Conservation (phyloP, 805 yeast species). For the Ogataea zsoltii region DNA sequence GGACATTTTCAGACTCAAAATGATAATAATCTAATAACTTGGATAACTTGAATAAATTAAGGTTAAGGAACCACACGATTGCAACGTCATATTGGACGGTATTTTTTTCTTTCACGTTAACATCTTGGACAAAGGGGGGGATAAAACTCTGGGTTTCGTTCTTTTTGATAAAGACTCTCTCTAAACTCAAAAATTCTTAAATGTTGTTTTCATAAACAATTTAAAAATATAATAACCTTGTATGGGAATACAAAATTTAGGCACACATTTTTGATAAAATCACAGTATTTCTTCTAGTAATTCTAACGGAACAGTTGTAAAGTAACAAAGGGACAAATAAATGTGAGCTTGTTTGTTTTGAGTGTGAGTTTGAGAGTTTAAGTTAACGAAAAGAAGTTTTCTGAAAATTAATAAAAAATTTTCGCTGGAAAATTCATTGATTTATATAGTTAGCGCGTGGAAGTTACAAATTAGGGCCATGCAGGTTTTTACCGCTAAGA, state of each 20-base stretch:
- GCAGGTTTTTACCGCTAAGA: background rate
- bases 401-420: conserved; percentile 6
- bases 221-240: conserved; percentile 19
- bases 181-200: conserved; percentile 21
- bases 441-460: conserved; percentile 19
- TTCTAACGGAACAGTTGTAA: background rate
- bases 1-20: conserved; percentile 14
- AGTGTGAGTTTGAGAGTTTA: background rate
- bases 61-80: conserved; percentile 4
- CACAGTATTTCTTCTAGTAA: background rate
- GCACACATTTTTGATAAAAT: conserved; percentile 24
- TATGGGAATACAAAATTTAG: conserved; percentile 19
- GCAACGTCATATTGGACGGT: conserved; percentile 31
- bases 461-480: background rate
- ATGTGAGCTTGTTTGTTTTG: background rate
- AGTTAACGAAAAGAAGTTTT: conserved; percentile 3
- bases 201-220: conserved; percentile 17
- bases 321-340: background rate
- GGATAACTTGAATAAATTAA: conserved; percentile 4
- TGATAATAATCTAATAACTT: conserved; percentile 11
- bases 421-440: conserved; percentile 29
- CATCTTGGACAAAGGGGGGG: conserved; percentile 23
- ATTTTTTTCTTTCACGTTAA: conserved; percentile 22
- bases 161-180: conserved; percentile 14
- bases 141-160: conserved; percentile 14